These are phyloP conservation scores for Cladosporium sp. DNA, from an alignment of 2,329 filamentous ascomycete species.

Conservation along the genomic window DNA sequence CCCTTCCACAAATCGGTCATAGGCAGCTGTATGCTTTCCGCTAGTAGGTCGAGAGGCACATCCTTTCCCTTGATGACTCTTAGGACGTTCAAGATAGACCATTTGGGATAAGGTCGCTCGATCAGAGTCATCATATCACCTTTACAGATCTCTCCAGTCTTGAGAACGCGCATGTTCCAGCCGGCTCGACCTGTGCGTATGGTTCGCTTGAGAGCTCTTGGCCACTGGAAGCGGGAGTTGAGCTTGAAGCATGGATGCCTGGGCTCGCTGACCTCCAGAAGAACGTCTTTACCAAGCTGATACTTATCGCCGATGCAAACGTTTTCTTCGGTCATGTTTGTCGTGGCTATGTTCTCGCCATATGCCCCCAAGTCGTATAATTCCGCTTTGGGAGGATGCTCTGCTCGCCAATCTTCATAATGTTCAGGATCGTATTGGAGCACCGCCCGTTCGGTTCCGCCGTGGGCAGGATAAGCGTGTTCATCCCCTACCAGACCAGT, in stretches of 20 bases:
- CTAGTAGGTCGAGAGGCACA: constrained; percentile 48
- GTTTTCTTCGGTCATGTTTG: constrained; percentile 58
- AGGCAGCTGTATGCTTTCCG: constrained; percentile 41
- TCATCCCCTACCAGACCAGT: constrained; percentile 55
- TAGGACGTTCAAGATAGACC: constrained; percentile 61
- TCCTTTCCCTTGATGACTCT: constrained; percentile 42
- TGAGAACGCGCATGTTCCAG: constrained; percentile 16
- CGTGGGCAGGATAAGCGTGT: constrained; percentile 58
- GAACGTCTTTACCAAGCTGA: constrained; percentile 42
- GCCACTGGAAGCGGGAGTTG: constrained; percentile 53
- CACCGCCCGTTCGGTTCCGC: constrained; percentile 58
- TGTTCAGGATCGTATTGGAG: constrained; percentile 56
- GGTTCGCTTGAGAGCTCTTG: constrained; percentile 12
- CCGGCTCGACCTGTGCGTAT: constrained; percentile 15
- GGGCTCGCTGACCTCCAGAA: constrained; percentile 56
- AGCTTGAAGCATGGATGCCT: constrained; percentile 63
- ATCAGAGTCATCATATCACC: constrained; percentile 57
- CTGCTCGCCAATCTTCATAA: constrained; percentile 50
- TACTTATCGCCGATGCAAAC: constrained; percentile 60
- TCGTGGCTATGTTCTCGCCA: constrained; percentile 57
- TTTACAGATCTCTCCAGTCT: constrained; percentile 46
- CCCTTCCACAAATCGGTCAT: not conserved
- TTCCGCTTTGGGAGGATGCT: constrained; percentile 46
- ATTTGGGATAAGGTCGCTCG: constrained; percentile 52
- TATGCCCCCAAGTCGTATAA: constrained; percentile 54